These are phyloP conservation scores for Aspergillus sp. DNA, from an alignment of 2,329 filamentous ascomycete genomes.

Conservation along the genomic window DNA sequence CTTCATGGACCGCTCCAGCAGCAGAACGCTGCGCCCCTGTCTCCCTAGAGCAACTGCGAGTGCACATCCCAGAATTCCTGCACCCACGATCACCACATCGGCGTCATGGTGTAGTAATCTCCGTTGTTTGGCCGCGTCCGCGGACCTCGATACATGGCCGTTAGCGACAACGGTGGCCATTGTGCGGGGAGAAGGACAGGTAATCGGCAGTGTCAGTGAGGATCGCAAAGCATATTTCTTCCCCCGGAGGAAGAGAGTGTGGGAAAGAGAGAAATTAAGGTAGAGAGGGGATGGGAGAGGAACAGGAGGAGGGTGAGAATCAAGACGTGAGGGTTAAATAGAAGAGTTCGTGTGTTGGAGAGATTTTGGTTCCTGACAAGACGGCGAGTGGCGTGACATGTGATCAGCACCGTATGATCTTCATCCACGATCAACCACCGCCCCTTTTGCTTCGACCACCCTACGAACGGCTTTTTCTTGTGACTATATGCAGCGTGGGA, in stretches of 20 bases:
- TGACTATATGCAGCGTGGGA: no score
- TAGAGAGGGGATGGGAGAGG: slow-evolving; percentile 2
- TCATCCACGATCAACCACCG: no score
- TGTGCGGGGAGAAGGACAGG: slow-evolving; percentile 14
- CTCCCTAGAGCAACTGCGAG: slow-evolving; percentile 79
- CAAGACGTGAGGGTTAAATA: slow-evolving; percentile 4
- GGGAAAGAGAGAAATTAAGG: slow-evolving; percentile 1
- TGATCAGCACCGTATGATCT: not conserved
- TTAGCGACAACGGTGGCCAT: slow-evolving; percentile 26
- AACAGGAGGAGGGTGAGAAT: slow-evolving; percentile 5
- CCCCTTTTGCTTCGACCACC: no score
- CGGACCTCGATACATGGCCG: slow-evolving; percentile 22
- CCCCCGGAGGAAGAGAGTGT: not conserved
- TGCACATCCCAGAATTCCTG: slow-evolving; percentile 85
- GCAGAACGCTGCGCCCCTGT: slow-evolving; percentile 85
- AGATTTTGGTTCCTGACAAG: not conserved
- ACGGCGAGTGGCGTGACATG: not conserved
- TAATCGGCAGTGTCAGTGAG: slow-evolving; percentile 11
- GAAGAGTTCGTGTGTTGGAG: not conserved
- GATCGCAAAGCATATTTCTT: slow-evolving; percentile 23
- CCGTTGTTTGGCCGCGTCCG: slow-evolving; percentile 42
- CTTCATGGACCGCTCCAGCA: slow-evolving; percentile 85
- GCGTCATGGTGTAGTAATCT: slow-evolving; percentile 59
- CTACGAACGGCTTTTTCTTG: no score
- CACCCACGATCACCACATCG: slow-evolving; percentile 90